Evolutionary conservation across 176 grass and related monocot species (phyloP).

Genomic region (Triticum aestivum): IWGSC_CS_RefSeq_v2.1 NC_057797.1:735144262-735144761

Average conservation of each 20-base stretch:
- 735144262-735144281: too few relatives aligned
- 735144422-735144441: conserved; percentile 10
- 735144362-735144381: neutral
- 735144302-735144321: neutral
- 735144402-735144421: too few relatives aligned
- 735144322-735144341: neutral
- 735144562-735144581: neutral
- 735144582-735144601: neutral
- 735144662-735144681: neutral
- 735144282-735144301: neutral
- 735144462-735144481: neutral
- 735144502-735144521: neutral
- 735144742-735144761: too few relatives aligned
- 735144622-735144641: neutral
- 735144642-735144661: neutral
- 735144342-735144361: neutral
- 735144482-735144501: too few relatives aligned
- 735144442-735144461: conserved; percentile 12
- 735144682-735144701: neutral
- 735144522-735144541: conserved; percentile 4
- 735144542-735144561: neutral
- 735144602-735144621: too few relatives aligned
- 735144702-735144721: too few relatives aligned
- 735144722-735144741: too few relatives aligned
- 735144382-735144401: neutral